phyloP scores from a whole-genome alignment of 2,329 filamentous ascomycete species.

The Ophiostoma sp. region DNA sequence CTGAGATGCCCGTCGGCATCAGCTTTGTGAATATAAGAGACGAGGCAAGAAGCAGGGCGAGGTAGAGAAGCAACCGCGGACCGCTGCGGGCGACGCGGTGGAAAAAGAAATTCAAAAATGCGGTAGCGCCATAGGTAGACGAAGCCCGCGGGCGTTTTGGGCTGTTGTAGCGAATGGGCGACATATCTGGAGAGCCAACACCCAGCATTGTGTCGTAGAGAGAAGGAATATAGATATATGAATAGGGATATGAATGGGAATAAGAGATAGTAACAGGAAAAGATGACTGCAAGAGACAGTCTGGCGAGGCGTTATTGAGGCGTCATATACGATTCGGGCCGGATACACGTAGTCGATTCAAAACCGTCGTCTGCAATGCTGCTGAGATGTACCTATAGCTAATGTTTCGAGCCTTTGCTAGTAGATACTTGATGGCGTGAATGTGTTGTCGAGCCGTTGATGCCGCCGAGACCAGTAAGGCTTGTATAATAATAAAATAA shows the following conservation, averaged over 20 bases:
- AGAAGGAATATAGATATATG: neutral
- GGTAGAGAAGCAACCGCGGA: constrained; percentile 31
- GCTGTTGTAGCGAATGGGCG: constrained; percentile 3
- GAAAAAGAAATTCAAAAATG: constrained; percentile 32
- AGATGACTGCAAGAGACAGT: neutral
- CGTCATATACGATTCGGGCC: constrained; percentile 3
- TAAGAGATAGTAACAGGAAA: neutral
- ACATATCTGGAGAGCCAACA: constrained; percentile 12
- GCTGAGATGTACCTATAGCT: neutral
- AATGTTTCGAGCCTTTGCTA: neutral
- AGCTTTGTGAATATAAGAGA: constrained; percentile 29
- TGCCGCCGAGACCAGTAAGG: neutral
- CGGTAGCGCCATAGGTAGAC: constrained; percentile 14
- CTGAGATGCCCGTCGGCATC: constrained; percentile 28
- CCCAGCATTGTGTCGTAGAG: constrained; percentile 1
- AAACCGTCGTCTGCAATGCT: neutral
- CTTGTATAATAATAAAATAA: too few species aligned
- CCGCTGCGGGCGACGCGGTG: constrained; percentile 31
- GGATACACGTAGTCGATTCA: neutral
- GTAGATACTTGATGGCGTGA: neutral
- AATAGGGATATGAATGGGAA: neutral
- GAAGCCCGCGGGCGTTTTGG: constrained; percentile 1
- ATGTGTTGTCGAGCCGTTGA: neutral
- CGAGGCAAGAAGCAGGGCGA: constrained; percentile 28
- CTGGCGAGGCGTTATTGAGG: neutral